Conservation (phyloP, 371 early-diverging fungal species). For the Syncephalis fuscata region DNA sequence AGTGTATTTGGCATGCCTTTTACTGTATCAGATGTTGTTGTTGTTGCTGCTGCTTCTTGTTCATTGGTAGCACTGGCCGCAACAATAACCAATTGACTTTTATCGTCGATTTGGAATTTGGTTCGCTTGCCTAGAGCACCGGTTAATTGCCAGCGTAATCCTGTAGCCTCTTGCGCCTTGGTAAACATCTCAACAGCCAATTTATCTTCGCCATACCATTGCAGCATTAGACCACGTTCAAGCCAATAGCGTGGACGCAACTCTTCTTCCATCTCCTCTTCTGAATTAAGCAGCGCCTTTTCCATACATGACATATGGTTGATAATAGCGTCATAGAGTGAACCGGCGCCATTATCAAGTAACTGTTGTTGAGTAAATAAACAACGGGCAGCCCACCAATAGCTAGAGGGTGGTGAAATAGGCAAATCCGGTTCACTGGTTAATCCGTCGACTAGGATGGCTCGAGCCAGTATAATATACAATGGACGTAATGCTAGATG, state of each 20-base stretch:
- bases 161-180: constrained; percentile 57
- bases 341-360: constrained; percentile 68
- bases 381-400: constrained; percentile 65
- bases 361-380: constrained; percentile 67
- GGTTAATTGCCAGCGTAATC: constrained; percentile 65
- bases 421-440: constrained; percentile 9
- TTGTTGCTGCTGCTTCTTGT: constrained; percentile 9
- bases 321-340: constrained; percentile 30
- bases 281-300: constrained; percentile 2
- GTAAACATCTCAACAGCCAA: constrained; percentile 46
- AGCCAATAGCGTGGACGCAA: constrained; percentile 47
- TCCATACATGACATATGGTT: constrained; percentile 14
- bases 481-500: constrained; percentile 49
- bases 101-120: constrained; percentile 76
- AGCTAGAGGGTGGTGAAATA: too few species aligned
- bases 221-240: constrained; percentile 58
- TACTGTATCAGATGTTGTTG: constrained; percentile 8
- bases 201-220: constrained; percentile 54
- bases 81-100: constrained; percentile 76
- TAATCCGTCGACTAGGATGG: constrained; percentile 34
- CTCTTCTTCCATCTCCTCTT: constrained; percentile 9
- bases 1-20: constrained; percentile 41
- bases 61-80: constrained; percentile 50
- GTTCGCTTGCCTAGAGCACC: constrained; percentile 87
- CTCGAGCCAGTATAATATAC: constrained; percentile 42